Evolutionary conservation across 1,139 yeast species (phyloP), one percentile per base, ranked within the genome.

Genomic region (Pichia inconspicua): DNA sequence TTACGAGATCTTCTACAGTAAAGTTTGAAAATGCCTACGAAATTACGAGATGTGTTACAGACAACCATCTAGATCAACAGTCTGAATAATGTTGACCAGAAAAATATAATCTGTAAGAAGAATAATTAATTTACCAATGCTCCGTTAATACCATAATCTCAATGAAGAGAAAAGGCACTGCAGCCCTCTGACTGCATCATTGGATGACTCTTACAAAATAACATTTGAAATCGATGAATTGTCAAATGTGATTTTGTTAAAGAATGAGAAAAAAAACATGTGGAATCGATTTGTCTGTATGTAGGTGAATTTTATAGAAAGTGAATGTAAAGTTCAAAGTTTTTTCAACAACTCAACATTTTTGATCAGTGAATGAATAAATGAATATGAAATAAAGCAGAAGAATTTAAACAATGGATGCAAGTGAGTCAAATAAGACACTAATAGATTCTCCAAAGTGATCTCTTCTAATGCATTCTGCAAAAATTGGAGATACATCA

Each of bases 381-480:
- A 22, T 37, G 37, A 15, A 34, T 34, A 15, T 34, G 22, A 15
- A 15, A 17, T 15, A 34, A 34, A 34, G 37, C 37, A 34, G 11
- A 17, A 34, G 12, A 64, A 14, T 14, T 14, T 39, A 77, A 55
- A 75, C 80, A 45, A 82, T 72, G 43, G 84, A 78, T 48, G 88
- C 83, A 57, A 88, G 73, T 41, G 95, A 88, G 66, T 89, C 96
- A 65, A 90, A 90, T 59, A 90, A 72, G 37, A 89, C 96, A 35
- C 95, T 85, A 55, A 90, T 90, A 55, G 95, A 84, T 70, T 90
- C 97, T 64, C 97, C 98, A 61, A 90, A 90, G 66, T 94, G 98
- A 66, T 92, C 96, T 71, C 99, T 84, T 72, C 99, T 82, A 55
- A 94, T 92, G 69, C 97, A 92, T 71, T 94, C 99, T 35, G 98